phyloP scores from a whole-genome alignment of 1,284 basidiomycete genomes.

The Peniophora sp. region DNA sequence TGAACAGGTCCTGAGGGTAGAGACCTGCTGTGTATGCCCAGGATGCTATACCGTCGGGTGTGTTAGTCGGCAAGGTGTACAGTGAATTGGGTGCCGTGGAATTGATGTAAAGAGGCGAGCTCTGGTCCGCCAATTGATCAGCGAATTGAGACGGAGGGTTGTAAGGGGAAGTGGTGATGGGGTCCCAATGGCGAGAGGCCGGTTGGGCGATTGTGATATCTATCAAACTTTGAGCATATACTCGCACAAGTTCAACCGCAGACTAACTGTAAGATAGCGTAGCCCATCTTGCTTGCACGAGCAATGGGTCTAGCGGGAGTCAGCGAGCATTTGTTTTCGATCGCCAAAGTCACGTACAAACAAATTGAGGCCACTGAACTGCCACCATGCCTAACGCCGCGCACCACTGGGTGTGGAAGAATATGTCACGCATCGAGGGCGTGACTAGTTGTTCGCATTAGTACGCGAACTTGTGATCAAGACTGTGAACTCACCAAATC shows the following conservation, averaged over 20 bases:
- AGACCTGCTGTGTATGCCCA: conserved; percentile 80
- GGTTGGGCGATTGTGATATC: conserved; percentile 66
- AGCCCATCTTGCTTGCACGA: conserved; percentile 84
- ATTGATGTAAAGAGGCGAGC: conserved; percentile 78
- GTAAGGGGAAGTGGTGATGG: conserved; percentile 51
- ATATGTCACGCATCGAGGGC: conserved; percentile 86
- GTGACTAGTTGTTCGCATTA: too few species aligned
- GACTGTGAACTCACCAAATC: conserved; percentile 63
- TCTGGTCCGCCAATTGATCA: conserved; percentile 61
- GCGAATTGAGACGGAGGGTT: conserved; percentile 60
- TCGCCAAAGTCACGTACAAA: too few species aligned
- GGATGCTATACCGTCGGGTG: conserved; percentile 63
- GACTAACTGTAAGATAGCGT: conserved; percentile 77
- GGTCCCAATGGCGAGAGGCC: conserved; percentile 53
- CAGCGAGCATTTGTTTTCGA: too few species aligned
- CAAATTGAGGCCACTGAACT: conserved; percentile 89
- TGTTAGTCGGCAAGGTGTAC: conserved; percentile 59
- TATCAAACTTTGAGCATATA: conserved; percentile 20
- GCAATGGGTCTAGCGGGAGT: conserved; percentile 66
- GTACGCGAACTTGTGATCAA: conserved; percentile 7
- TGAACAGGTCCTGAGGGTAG: conserved; percentile 77
- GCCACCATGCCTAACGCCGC: conserved; percentile 84
- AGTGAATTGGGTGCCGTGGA: conserved; percentile 58
- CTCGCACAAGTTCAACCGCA: conserved; percentile 6
- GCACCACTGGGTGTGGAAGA: conserved; percentile 91